Base-by-base conservation (phyloP, 208 protist species). In the Trypanosoma cruzi region DNA sequence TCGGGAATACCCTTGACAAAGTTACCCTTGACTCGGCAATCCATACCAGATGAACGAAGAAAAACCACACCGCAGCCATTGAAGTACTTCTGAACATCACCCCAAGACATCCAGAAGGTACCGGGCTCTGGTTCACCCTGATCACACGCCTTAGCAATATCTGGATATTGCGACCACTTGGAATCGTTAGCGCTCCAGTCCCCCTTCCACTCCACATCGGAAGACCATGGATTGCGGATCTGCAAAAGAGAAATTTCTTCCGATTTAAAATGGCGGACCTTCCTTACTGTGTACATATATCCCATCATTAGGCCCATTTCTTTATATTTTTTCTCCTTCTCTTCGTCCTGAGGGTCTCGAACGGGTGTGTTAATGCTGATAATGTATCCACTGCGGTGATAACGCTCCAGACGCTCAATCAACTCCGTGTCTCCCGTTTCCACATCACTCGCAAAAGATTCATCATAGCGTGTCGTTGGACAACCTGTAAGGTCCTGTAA, bases 21-120 rank as follows among this genome's bases (percentile, higher is more conserved):
- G 24, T 56, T 52, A 18, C 82, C 82, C 32, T 65, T 53, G 57
- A 90, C 74, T 6, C 82, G 76, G 49, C 85, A 86, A 68, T 87
- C 77, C 57, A 68, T 57, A 57, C 76, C 73, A 4, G 49, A 46
- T 62, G 72, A 78, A 26, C 74, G 65, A 48, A 86, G 71, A 67
- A 89, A 92, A 71, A 81, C 84, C 31, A 92, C 86, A 54, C 73
- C 80, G 63, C 77, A 88, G 5, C 79, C 78, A 50, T 76, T 71
- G 65, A 93, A 92, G 75, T 84, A 84, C n/a, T 64, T 57, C 59
- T 61, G 68, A 22, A 85, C 80, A 62, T 89, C 86, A 6, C 29
- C 48, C 86, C 82, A 92, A 29, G 73, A 73, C 64, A 93, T 73
- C 84, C 84, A 95, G 44, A 92, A 80, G 58, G 73, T 65, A 64